phyloP scores from a whole-genome alignment of 1,284 basidiomycete species.

The Moniliella sp. region DNA sequence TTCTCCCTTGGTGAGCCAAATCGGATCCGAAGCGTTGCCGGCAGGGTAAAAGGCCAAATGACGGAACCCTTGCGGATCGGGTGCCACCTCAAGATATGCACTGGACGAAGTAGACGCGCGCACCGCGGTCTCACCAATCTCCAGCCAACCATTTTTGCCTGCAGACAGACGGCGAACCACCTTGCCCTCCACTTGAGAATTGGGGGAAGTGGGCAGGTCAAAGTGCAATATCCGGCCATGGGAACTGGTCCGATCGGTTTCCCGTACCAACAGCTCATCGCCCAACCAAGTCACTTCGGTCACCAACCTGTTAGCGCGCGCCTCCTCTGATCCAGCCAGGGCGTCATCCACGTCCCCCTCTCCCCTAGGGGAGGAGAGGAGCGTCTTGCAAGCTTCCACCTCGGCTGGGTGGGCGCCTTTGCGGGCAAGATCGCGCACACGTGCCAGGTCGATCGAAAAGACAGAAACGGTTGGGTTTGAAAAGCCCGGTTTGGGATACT shows the following conservation, averaged over 20 bases:
- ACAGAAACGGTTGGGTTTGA: conserved; percentile 51
- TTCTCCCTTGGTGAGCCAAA: conserved; percentile 53
- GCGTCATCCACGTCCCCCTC: conserved; percentile 35
- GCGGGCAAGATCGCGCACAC: conserved; percentile 3
- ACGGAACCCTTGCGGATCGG: conserved; percentile 9
- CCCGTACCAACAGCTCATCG: conserved; percentile 58
- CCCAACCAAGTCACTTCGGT: conserved; percentile 68
- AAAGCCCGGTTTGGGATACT: conserved; percentile 52
- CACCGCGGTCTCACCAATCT: conserved; percentile 36
- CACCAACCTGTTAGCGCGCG: conserved; percentile 49
- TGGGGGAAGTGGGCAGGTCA: conserved; percentile 3
- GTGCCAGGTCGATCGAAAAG: conserved; percentile 1
- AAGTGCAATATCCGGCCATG: conserved; percentile 13
- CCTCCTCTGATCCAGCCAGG: conserved; percentile 37
- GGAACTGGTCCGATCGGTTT: conserved; percentile 44
- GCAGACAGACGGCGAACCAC: conserved; percentile 44
- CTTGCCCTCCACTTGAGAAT: conserved; percentile 12
- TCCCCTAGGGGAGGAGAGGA: conserved; percentile 5
- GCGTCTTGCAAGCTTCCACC: background rate
- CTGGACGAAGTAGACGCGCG: background rate
- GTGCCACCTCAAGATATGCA: conserved; percentile 17
- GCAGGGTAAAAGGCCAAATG: conserved; percentile 17
- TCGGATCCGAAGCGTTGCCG: conserved; percentile 5
- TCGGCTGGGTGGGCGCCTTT: background rate
- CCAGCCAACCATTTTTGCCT: conserved; percentile 75